Conservation (phyloP, 371 early-diverging fungal genomes). For the Lichtheimia hyalospora region DNA sequence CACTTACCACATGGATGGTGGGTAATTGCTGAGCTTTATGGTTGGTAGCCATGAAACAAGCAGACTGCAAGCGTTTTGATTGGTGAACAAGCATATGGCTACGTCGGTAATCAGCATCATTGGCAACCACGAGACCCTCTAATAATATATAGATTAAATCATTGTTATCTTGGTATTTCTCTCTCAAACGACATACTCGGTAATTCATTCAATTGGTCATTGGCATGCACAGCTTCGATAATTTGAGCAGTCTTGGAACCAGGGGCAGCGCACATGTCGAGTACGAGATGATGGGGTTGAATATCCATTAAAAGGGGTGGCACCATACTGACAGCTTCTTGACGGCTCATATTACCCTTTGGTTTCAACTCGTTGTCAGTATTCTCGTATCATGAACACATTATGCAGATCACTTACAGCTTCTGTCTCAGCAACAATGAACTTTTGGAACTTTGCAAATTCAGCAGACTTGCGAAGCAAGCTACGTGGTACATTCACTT, state of each 20-base stretch:
- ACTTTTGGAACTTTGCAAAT: slow-evolving; percentile 84
- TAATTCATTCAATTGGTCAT: slow-evolving; percentile 58
- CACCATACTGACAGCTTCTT: slow-evolving; percentile 99
- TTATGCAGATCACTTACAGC: slow-evolving; percentile 26
- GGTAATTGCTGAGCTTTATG: slow-evolving; percentile 97
- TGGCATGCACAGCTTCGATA: slow-evolving; percentile 87
- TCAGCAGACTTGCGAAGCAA: slow-evolving; percentile 74
- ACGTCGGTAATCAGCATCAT: slow-evolving; percentile 93
- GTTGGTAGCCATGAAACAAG: slow-evolving; percentile 93
- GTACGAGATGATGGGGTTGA: slow-evolving; percentile 83
- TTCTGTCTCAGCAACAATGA: slow-evolving; percentile 94
- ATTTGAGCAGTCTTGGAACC: slow-evolving; percentile 93
- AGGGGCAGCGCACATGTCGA: slow-evolving; percentile 94
- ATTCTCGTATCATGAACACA: neutral
- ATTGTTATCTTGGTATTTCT: neutral
- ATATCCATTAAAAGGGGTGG: slow-evolving; percentile 95
- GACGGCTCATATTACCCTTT: slow-evolving; percentile 93
- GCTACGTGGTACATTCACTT: slow-evolving; percentile 69
- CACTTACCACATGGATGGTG: slow-evolving; percentile 52
- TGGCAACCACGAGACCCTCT: slow-evolving; percentile 95
- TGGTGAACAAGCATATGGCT: slow-evolving; percentile 96
- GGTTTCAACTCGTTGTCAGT: neutral
- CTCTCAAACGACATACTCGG: slow-evolving; percentile 46
- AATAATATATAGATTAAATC: no score
- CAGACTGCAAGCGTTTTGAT: slow-evolving; percentile 88